Conservation (phyloP, 1,139 yeast genomes). For the Zygoascus sp. region DNA sequence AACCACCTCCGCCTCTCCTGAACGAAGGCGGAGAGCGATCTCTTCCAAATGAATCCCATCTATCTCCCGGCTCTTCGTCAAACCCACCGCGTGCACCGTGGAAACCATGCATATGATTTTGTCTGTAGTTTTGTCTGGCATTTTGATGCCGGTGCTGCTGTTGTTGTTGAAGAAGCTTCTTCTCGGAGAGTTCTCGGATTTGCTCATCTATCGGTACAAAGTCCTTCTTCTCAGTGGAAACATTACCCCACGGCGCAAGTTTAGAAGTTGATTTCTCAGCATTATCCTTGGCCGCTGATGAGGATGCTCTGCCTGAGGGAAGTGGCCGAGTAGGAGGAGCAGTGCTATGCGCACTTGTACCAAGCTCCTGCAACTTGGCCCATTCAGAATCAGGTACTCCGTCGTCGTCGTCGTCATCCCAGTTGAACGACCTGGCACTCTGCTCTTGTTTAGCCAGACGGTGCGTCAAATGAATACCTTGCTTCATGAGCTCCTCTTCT, state of each 20-base stretch:
- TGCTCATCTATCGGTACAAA: constrained; percentile 30
- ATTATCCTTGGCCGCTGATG: constrained; percentile 1
- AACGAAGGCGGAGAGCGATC: constrained; percentile 9
- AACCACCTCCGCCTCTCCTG: constrained; percentile 12
- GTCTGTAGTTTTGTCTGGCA: constrained; percentile 12
- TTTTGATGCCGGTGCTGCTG: constrained; percentile 16
- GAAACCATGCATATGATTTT: constrained; percentile 10
- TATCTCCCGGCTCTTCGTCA: constrained; percentile 5
- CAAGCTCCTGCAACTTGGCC: constrained; percentile 18
- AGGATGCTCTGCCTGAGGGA: constrained; percentile 9
- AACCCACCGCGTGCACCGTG: constrained; percentile 13
- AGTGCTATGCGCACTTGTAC: constrained; percentile 10
- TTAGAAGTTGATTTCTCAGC: constrained; percentile 12
- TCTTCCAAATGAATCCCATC: constrained; percentile 8
- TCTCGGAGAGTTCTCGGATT: constrained; percentile 24
- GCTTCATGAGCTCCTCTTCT: constrained; percentile 36
- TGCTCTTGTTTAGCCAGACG: constrained; percentile 25
- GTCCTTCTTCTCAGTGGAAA: constrained; percentile 17
- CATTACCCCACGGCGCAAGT: constrained; percentile 25
- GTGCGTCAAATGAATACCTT: constrained; percentile 36
- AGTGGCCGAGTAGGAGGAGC: constrained; percentile 11
- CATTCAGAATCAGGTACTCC: constrained; percentile 24
- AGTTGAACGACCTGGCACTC: constrained; percentile 26
- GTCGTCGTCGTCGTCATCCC: constrained; percentile 43
- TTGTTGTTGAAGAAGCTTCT: constrained; percentile 16